Evolutionary conservation across 139 green algal genomes (phyloP).

Genomic region (Medakamo hakoo): DNA sequence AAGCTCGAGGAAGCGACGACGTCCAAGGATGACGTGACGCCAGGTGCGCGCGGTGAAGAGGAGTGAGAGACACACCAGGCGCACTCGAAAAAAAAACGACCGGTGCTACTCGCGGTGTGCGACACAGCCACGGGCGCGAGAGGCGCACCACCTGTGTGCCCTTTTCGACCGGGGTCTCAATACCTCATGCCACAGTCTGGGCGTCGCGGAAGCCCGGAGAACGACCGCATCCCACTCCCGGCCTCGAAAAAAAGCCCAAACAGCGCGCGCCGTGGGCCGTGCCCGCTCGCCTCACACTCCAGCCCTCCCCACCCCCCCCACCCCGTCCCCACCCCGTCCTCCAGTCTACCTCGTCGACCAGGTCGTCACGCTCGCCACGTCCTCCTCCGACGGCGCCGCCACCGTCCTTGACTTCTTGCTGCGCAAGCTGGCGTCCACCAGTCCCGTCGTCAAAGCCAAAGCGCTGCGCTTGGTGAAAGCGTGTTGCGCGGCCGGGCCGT

Average conservation of each 20-base stretch:
- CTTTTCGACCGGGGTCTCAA: neutral
- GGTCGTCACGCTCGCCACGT: constrained; percentile 25
- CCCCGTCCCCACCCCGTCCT: neutral
- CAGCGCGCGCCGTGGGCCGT: too few relatives aligned
- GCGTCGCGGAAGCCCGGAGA: too few relatives aligned
- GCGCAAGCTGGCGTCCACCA: constrained; percentile 31
- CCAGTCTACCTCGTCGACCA: constrained; percentile 72
- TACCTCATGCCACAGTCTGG: neutral
- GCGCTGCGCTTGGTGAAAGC: constrained; percentile 12
- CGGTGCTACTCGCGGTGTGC: neutral
- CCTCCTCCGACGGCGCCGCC: constrained; percentile 17
- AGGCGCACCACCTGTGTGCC: neutral
- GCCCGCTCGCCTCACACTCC: too few relatives aligned
- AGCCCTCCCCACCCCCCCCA: neutral
- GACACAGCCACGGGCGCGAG: neutral
- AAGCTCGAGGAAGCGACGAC: constrained; percentile 39
- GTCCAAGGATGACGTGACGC: constrained; percentile 31
- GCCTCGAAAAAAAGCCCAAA: too few relatives aligned
- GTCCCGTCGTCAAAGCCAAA: constrained; percentile 56
- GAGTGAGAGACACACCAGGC: too few relatives aligned
- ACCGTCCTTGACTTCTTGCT: constrained; percentile 31
- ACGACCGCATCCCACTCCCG: too few relatives aligned
- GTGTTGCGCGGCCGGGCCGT: neutral
- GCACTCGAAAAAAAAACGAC: too few relatives aligned
- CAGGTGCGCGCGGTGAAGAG: constrained; percentile 23